These are phyloP conservation scores for Rutstroemia sp. DNA, from an alignment of 2,329 filamentous ascomycete genomes.

Conservation along the genomic window DNA sequence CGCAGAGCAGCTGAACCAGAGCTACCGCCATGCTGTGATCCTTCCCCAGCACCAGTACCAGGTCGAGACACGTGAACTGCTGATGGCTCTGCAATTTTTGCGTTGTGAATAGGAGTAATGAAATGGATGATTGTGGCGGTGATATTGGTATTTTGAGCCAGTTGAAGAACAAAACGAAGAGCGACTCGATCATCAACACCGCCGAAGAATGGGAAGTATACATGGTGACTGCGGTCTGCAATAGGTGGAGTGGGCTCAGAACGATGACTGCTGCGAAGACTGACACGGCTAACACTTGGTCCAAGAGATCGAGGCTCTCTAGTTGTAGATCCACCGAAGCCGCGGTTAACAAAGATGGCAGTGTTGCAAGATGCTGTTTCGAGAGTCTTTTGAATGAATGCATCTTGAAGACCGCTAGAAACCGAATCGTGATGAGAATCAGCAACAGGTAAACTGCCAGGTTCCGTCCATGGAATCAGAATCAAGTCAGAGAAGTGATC, in stretches of 20 bases:
- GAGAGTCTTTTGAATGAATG: constrained; percentile 66
- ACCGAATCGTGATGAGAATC: constrained; percentile 48
- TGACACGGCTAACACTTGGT: constrained; percentile 47
- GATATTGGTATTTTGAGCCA: constrained; percentile 71
- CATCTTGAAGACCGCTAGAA: constrained; percentile 54
- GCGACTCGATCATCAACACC: constrained; percentile 75
- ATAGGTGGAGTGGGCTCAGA: constrained; percentile 52
- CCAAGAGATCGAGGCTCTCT: constrained; percentile 33
- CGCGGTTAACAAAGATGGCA: constrained; percentile 73
- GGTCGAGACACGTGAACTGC: background rate
- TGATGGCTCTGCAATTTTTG: constrained; percentile 16
- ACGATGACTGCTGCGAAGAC: constrained; percentile 47
- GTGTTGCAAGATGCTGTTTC: constrained; percentile 57
- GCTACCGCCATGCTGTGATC: background rate
- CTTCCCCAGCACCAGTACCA: background rate
- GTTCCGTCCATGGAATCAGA: constrained; percentile 83
- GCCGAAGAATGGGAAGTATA: constrained; percentile 84
- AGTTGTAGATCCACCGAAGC: constrained; percentile 45
- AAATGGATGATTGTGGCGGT: constrained; percentile 70
- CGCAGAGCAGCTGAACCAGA: constrained; percentile 12
- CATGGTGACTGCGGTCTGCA: constrained; percentile 65
- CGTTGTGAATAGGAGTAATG: constrained; percentile 22
- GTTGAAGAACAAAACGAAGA: constrained; percentile 72
- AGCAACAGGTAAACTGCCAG: constrained; percentile 62
- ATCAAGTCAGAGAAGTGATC: constrained; percentile 67